A percentile compares a stretch with the other conserved stretches of the same genome.
Conservation (phyloP, 2,329 filamentous ascomycete species). For the Passalora sequoiae region DNA sequence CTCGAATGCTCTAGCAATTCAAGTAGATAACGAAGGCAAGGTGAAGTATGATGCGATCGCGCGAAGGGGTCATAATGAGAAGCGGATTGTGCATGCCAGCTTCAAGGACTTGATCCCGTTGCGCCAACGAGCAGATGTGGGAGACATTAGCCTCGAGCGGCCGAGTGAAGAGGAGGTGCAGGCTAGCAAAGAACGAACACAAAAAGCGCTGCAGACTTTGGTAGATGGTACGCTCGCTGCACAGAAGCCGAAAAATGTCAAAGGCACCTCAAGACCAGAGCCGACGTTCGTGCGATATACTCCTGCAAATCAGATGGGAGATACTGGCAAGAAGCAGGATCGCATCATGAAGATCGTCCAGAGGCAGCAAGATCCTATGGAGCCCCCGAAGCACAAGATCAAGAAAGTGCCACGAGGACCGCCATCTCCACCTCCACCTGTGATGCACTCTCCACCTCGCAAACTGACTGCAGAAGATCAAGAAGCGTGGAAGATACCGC, state of each 20-base stretch:
- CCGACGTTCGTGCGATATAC: conserved; percentile 94
- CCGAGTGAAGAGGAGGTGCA: conserved; percentile 80
- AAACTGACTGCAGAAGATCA: conserved; percentile 97
- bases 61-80: conserved; percentile 76
- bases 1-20: conserved; percentile 85
- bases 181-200: conserved; percentile 80
- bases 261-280: conserved; percentile 71
- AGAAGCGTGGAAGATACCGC: conserved; percentile 88
- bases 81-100: conserved; percentile 82
- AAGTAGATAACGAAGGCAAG: conserved; percentile 86
- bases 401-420: conserved; percentile 95
- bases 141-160: conserved; percentile 79
- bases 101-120: conserved; percentile 97
- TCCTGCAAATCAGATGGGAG: conserved; percentile 94
- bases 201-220: conserved; percentile 74
- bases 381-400: conserved; percentile 97
- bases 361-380: conserved; percentile 87
- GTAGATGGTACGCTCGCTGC: conserved; percentile 81
- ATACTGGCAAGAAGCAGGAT: conserved; percentile 77
- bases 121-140: conserved; percentile 84
- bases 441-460: conserved; percentile 90
- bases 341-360: conserved; percentile 98
- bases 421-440: conserved; percentile 83
- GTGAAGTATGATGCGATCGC: conserved; percentile 97
- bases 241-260: conserved; percentile 94